A percentile compares a stretch with the other conserved stretches of the same genome.
phyloP scores from a whole-genome alignment of 2,329 filamentous ascomycete species.

The Monilinia fructigena region DNA sequence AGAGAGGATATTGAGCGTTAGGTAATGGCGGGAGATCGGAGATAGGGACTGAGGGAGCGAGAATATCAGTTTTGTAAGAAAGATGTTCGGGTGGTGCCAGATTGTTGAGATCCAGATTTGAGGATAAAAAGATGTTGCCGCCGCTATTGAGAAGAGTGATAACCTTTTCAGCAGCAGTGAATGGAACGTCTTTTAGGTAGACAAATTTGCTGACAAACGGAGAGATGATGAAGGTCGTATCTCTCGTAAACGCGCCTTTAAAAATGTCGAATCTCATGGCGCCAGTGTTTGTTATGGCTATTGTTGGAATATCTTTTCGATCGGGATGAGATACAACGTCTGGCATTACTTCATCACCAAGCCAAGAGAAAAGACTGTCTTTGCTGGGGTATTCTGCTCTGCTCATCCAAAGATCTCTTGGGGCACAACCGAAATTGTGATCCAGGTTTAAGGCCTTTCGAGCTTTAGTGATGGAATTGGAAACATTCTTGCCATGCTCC shows the following conservation, averaged over 20 bases:
- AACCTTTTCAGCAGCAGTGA: conserved; percentile 68
- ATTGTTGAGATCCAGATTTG: conserved; percentile 36
- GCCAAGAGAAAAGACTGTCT: conserved; percentile 77
- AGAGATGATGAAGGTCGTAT: conserved; percentile 81
- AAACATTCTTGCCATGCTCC: conserved; percentile 69
- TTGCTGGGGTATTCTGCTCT: conserved; percentile 71
- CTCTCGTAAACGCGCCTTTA: conserved; percentile 83
- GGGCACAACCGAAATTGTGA: conserved; percentile 76
- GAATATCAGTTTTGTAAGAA: conserved; percentile 26
- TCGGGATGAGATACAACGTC: conserved; percentile 58
- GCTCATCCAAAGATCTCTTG: conserved; percentile 77
- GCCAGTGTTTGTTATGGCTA: conserved; percentile 85
- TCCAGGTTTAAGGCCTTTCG: conserved; percentile 72
- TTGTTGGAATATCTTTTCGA: conserved; percentile 59
- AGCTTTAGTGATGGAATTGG: conserved; percentile 65
- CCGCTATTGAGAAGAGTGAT: conserved; percentile 57
- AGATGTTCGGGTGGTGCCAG: conserved; percentile 40
- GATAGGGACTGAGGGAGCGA: conserved; percentile 25
- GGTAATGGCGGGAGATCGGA: neutral
- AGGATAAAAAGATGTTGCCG: conserved; percentile 46
- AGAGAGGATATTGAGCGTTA: conserved; percentile 2
- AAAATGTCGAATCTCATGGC: conserved; percentile 95
- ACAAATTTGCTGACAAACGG: conserved; percentile 81
- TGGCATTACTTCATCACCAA: conserved; percentile 73
- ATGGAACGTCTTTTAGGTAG: conserved; percentile 79